Evolutionary conservation across 2,329 filamentous ascomycete species (phyloP), one percentile per base, ranked within the genome.

Genomic region (Magnaporthales sp.): DNA sequence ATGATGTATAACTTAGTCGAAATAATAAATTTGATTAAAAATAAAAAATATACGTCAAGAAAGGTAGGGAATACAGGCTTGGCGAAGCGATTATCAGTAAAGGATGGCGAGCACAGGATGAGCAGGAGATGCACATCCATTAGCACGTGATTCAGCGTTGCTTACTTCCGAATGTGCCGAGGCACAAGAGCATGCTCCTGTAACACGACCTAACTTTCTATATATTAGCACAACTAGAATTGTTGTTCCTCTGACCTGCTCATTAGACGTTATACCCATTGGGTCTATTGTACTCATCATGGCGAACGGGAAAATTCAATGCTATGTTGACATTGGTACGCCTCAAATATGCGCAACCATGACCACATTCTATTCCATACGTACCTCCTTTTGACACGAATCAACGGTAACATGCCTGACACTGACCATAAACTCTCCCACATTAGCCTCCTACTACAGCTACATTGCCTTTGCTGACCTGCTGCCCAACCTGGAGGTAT

Each of bases 281-380:
- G 10, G n/a, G 22, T 3, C 9, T 1, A 26, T 27, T n/a, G 22
- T 19, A 27, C 3, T 66, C 54, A 29, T 11, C 9, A 67, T 67
- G 51, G 29, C 22, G 27, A 62, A 69, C 15, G 69, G 66, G 60
- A 70, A 66, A n/a, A 71, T 71, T 30, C 67, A 71, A n/a, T 67
- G 46, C 64, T 91, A 90, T 72, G 69, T 91, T 66, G 89, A 91
- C 76, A 83, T 88, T 72, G 84, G 89, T 90, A 77, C 68, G 81
- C 71, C n/a, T 30, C 19, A 66, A 58, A 24, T 66, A 63, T 58
- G 15, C 26, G 4, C 11, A 46, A 26, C n/a, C n/a, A n/a, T n/a
- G n/a, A n/a, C n/a, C n/a, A n/a, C n/a, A n/a, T n/a, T n/a, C n/a
- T 22, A 3, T 46, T 7, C 5, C 29, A 51, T 19, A 3, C 38